Evolutionary conservation across 2,329 filamentous ascomycete genomes (phyloP).

Genomic region (Xylaria sp.): DNA sequence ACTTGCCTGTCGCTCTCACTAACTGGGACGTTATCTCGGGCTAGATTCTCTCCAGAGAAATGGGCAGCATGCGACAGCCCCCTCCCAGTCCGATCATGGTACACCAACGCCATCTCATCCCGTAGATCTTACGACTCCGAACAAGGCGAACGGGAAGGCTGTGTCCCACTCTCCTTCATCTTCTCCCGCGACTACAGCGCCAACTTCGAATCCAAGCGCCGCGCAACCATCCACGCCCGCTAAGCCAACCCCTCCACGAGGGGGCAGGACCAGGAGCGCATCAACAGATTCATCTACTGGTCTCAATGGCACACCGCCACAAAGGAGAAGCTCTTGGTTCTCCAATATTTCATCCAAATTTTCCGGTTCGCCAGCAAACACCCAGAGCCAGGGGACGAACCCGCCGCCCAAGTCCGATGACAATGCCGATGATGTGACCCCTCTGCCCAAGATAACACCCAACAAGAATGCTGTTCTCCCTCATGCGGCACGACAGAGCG

Average conservation of each 20-base stretch:
- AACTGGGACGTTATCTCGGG: slow-evolving; percentile 16
- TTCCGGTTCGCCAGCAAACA: slow-evolving; percentile 60
- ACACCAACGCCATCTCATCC: slow-evolving; percentile 29
- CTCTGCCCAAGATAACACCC: slow-evolving; percentile 55
- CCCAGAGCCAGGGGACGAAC: slow-evolving; percentile 22
- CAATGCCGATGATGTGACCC: slow-evolving; percentile 47
- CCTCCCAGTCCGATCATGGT: slow-evolving; percentile 32
- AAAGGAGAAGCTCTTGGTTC: slow-evolving; percentile 84
- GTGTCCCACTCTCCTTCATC: slow-evolving; percentile 27
- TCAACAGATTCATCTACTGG: slow-evolving; percentile 40
- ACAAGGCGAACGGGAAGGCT: slow-evolving; percentile 36
- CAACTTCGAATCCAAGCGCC: slow-evolving; percentile 24
- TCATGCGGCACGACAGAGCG: slow-evolving; percentile 60
- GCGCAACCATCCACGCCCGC: slow-evolving; percentile 27
- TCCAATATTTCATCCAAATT: slow-evolving; percentile 93
- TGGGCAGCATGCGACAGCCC: slow-evolving; percentile 30
- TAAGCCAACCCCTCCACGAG: slow-evolving; percentile 42
- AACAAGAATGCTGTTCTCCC: slow-evolving; percentile 65
- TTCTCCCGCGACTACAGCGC: slow-evolving; percentile 25
- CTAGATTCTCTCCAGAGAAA: slow-evolving; percentile 37
- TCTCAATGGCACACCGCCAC: slow-evolving; percentile 44
- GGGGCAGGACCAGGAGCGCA: slow-evolving; percentile 40
- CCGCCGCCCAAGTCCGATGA: slow-evolving; percentile 33
- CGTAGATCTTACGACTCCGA: slow-evolving; percentile 29
- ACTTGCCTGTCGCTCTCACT: slow-evolving; percentile 17